Base-by-base conservation (phyloP, 495 filamentous ascomycete species). In the Podospora bellae-mahoneyi region DNA sequence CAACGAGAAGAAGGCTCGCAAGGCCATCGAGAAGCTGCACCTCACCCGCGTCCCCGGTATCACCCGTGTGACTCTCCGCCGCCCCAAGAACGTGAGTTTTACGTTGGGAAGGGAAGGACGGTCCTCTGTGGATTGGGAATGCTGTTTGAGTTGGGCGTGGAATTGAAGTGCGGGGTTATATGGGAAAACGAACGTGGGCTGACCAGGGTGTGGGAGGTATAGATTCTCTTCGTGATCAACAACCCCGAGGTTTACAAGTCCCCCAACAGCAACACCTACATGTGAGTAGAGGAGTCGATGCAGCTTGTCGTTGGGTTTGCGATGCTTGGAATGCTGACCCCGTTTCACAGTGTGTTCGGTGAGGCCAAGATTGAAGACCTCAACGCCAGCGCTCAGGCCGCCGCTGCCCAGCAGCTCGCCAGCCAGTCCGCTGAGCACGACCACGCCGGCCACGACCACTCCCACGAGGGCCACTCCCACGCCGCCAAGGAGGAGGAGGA, bases 211-310 rank as follows among this genome's bases (percentile, higher is more conserved):
- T 13, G 39, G 9, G 34, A 10, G 39, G 39, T 48, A 71, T 70
- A 98, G 94, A 94, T 99, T 76, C 90, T 99, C 73, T 98, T 99
- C 83, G 96, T 99, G 71, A 96, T 99, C 84, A 98, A 96, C 89
- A 88, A 96, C 79, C 96, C 96, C 70, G 96, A 99, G 78, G 96
- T 99, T 77, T 99, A 97, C 88, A 97, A 96, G 82, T 97, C 93
- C 55, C 94, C 95, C 71, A 90, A 89, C 80, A 96, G 91, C 89
- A 97, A 98, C 88, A 97, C 93, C 78, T 99, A 92, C 87, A 99
- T 99, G 95, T 97, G 85, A 85, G 91, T 78, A 64, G 27, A 62
- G 60, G 27, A 62, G 60, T 60, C 20, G 28, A 64, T 15, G 27
- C 34, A 16, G 23, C 7, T 61, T 7, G 59, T 10, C 20, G 20